Percentiles rank a stretch among this genome's conserved stretches.
Evolutionary conservation across 805 yeast genomes (phyloP).

Genomic region (Barnettozyma californica): DNA sequence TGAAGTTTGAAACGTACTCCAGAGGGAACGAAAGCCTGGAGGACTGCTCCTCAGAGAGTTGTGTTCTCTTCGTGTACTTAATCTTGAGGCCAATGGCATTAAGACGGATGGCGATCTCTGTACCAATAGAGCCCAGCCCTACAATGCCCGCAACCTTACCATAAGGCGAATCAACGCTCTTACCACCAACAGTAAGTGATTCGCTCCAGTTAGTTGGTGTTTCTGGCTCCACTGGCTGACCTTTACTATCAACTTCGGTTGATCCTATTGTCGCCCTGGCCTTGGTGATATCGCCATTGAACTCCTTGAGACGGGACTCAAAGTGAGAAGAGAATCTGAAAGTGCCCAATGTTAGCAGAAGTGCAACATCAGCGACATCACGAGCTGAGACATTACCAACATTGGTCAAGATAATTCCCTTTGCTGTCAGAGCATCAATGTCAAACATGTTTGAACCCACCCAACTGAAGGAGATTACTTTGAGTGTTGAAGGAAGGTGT

Average conservation of each 20-base stretch:
- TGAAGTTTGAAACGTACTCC: slow-evolving; percentile 39
- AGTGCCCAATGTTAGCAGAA: slow-evolving; percentile 49
- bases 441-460: slow-evolving; percentile 58
- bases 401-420: slow-evolving; percentile 54
- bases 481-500: slow-evolving; percentile 40
- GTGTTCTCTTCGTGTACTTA: slow-evolving; percentile 52
- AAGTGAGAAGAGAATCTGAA: slow-evolving; percentile 52
- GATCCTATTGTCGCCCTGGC: slow-evolving; percentile 37
- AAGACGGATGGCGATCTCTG: slow-evolving; percentile 51
- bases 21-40: slow-evolving; percentile 42
- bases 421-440: slow-evolving; percentile 34
- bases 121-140: slow-evolving; percentile 75
- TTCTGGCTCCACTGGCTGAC: slow-evolving; percentile 23
- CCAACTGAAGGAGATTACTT: slow-evolving; percentile 48
- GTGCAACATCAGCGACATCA: slow-evolving; percentile 68
- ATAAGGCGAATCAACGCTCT: slow-evolving; percentile 43
- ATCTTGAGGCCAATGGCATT: slow-evolving; percentile 56
- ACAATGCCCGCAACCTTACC: slow-evolving; percentile 56
- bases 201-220: slow-evolving; percentile 35
- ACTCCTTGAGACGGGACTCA: slow-evolving; percentile 34
- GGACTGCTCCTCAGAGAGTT: slow-evolving; percentile 29
- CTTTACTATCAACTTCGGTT: slow-evolving; percentile 28
- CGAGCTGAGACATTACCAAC: slow-evolving; percentile 53
- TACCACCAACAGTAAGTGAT: slow-evolving; percentile 42
- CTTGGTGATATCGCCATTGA: slow-evolving; percentile 34